Evolutionary conservation across 1,139 yeast genomes (phyloP).

Genomic region (Sporopachydermia cereana): DNA sequence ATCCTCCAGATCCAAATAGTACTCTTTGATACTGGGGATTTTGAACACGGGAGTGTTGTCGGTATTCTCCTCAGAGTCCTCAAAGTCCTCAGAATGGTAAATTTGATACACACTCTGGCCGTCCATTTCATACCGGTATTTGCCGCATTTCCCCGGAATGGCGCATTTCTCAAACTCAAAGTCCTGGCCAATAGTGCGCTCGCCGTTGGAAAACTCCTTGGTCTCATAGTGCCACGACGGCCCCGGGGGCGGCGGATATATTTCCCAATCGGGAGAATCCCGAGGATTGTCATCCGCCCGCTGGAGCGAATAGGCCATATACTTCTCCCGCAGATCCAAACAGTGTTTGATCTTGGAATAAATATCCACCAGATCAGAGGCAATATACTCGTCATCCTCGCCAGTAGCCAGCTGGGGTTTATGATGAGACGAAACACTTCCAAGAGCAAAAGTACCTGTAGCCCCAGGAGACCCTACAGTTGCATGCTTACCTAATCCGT

Average conservation of each 20-base stretch:
- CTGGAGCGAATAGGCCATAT: conserved; percentile 62
- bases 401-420: conserved; percentile 12
- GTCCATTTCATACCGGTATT: conserved; percentile 39
- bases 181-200: conserved; percentile 32
- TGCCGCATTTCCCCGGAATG: conserved; percentile 50
- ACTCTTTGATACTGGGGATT: conserved; percentile 75
- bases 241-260: conserved; percentile 90
- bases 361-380: conserved; percentile 57
- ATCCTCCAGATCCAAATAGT: conserved; percentile 68
- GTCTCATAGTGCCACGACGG: conserved; percentile 77
- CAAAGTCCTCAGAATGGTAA: conserved; percentile 27
- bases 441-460: background rate
- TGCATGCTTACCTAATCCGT: too few relatives aligned
- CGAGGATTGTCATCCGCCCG: conserved; percentile 73
- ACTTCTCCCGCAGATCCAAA: conserved; percentile 65
- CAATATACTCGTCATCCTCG: conserved; percentile 49
- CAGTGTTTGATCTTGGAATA: conserved; percentile 63
- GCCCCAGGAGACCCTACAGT: background rate
- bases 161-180: conserved; percentile 50
- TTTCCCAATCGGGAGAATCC: conserved; percentile 55
- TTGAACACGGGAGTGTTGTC: conserved; percentile 33
- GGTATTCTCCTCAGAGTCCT: conserved; percentile 6
- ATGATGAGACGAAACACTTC: background rate
- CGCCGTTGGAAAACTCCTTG: conserved; percentile 36
- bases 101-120: conserved; percentile 62